phyloP scores from a whole-genome alignment of 331 rosid genomes.

The Dryas integrifolia region DNA sequence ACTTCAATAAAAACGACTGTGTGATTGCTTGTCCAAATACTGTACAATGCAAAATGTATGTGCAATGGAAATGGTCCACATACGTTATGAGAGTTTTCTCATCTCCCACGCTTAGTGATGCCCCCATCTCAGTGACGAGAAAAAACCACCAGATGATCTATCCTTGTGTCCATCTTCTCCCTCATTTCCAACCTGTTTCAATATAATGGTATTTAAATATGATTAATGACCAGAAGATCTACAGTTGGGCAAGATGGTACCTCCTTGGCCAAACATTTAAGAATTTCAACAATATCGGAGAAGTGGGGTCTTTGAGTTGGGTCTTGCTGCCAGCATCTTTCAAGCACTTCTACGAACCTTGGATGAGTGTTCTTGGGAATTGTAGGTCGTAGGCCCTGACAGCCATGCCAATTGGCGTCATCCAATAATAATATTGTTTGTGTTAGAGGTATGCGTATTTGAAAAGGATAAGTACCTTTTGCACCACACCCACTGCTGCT shows the following conservation, averaged over 20 bases:
- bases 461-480: constrained; percentile 58
- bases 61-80: constrained; percentile 5
- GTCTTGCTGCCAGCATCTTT: constrained; percentile 87
- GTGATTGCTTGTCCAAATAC: constrained; percentile 29
- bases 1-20: constrained; percentile 4
- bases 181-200: constrained; percentile 48
- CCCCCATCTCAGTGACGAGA: constrained; percentile 56
- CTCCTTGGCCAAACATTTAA: constrained; percentile 71
- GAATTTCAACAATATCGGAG: constrained; percentile 68
- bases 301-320: constrained; percentile 72
- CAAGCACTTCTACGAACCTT: constrained; percentile 71
- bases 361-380: constrained; percentile 76
- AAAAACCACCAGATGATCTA: constrained; percentile 51
- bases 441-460: constrained; percentile 8
- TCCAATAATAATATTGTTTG: constrained; percentile 10
- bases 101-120: constrained; percentile 38
- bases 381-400: constrained; percentile 76
- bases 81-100: constrained; percentile 14
- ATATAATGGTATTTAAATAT: constrained; percentile 5
- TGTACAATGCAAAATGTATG: constrained; percentile 42
- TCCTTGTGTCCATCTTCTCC: constrained; percentile 50
- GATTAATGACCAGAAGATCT: background rate
- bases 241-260: constrained; percentile 34
- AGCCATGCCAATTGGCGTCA: constrained; percentile 25
- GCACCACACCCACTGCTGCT: constrained; percentile 99